Evolutionary conservation across 805 yeast genomes (phyloP), one percentile per base, ranked within the genome.

Genomic region (Yamadazyma tumulicola): DNA sequence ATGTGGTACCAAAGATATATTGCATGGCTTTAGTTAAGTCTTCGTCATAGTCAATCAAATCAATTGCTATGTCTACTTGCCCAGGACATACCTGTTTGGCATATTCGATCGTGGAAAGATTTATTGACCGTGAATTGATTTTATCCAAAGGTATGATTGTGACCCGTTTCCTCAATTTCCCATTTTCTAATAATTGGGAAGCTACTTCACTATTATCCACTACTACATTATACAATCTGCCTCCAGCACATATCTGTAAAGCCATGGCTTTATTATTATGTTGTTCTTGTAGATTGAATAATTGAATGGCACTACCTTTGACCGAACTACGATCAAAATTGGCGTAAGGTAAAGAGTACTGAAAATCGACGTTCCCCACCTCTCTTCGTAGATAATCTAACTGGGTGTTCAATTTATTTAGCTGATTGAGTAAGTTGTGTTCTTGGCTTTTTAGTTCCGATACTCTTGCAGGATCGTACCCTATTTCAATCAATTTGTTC

Each of bases 221-320:
- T 32, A 93, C 87, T 22, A 94, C 85, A 50, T 89, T 88, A 56
- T 78, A 94, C 19, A 94, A 59, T 47, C 89, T 70, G 4, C 91
- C 94, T 31, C 98, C 99, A 2, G 97, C 98, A 54, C 95, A 82
- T 2, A 86, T 82, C 58, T 93, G 97, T 22, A 93, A 64, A 1
- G 99, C 98, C 17, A 81, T 69, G 1, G 95, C 81, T 35, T 80
- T 77, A 17, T 75, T 73, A 35, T 61, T 54, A 31, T 81, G 75
- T 1, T 67, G 54, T 28, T 79, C 77, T 12, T 73, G 72, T 14
- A 93, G 54, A 1, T 69, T 59, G 53, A 94, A 87, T 32, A 93
- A 62, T 51, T 85, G 93, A 2, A 95, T 96, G 10, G 91, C 95
- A 12, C 88, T 75, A 29, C 99, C 99, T 51, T 79, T 81, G 3